Conservation (phyloP, 306 rosid genomes). For the Notholithocarpus densiflorus region DNA sequence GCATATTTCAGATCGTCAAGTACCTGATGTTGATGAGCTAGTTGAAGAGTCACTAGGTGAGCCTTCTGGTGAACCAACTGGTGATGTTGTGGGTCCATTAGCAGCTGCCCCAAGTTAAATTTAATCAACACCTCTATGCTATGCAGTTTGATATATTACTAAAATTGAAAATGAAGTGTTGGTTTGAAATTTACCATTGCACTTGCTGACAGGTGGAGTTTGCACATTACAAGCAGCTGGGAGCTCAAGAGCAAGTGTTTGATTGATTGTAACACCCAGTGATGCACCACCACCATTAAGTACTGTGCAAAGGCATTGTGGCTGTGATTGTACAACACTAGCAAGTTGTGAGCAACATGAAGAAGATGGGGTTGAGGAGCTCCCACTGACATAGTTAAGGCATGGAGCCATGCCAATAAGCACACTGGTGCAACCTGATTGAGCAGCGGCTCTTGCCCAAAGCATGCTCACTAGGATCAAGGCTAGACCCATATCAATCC, state of each 20-base stretch:
- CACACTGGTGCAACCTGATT: slow-evolving; percentile 13
- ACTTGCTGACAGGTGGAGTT: slow-evolving; percentile 14
- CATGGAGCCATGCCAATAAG: slow-evolving; percentile 21
- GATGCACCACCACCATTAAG: slow-evolving; percentile 13
- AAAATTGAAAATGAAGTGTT: not conserved
- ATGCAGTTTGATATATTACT: not conserved
- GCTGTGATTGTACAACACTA: not conserved
- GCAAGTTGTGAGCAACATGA: slow-evolving; percentile 23
- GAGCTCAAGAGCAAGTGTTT: slow-evolving; percentile 21
- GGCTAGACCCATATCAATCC: slow-evolving; percentile 1
- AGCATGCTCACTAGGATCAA: slow-evolving; percentile 15
- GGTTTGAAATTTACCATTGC: not conserved
- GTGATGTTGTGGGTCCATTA: slow-evolving; percentile 6
- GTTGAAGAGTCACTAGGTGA: not conserved
- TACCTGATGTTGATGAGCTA: not conserved
- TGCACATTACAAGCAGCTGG: slow-evolving; percentile 23
- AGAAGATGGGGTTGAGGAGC: slow-evolving; percentile 15
- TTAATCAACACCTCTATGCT: not conserved
- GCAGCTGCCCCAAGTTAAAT: not conserved
- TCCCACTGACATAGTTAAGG: slow-evolving; percentile 14
- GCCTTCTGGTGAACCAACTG: slow-evolving; percentile 10
- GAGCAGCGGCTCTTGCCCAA: slow-evolving; percentile 7
- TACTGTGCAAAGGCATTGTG: slow-evolving; percentile 17
- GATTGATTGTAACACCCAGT: slow-evolving; percentile 19
- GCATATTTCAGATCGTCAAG: not conserved